Evolutionary conservation across 1,284 basidiomycete species (phyloP), one percentile per base, ranked within the genome.

Genomic region (Mrakiaceae sp.): DNA sequence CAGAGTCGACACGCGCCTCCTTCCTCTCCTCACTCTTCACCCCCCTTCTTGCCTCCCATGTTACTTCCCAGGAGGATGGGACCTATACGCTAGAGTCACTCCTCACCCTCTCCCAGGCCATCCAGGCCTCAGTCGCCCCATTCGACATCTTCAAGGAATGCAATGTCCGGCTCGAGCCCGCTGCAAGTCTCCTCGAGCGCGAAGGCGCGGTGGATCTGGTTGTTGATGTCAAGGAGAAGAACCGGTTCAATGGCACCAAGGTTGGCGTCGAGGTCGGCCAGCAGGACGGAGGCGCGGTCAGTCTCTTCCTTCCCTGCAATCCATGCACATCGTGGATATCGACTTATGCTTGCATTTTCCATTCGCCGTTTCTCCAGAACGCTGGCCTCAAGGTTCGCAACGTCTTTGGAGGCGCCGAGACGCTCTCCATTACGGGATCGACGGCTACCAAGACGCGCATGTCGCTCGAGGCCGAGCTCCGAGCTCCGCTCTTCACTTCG

Each of bases 261-360:
- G 91, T 87, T 0, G 84, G 88, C 2, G 98, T 95, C 1, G 93
- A 98, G 72, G 81, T 98, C 4, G 96, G 96, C 8, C 92, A 96
- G 65, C 88, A 88, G 61, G 95, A 98, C 75, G 95, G 91, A 7
- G 90, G 80, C 63, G 90, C 89, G 39, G 90, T 90, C 72, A 72
- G 87, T 82, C 16, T 39, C 12, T 4, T 3, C 5, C 11, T 12
- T 46, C 12, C 55, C 16, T 49, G 40, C 7, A 50, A 27, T 27
- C 27, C 27, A 27, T 27, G 27, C 27, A 27, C 27, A 27, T n/a
- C 42, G n/a, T 10, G 46, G 39, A 14, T 40, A 8, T 50, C 44
- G 47, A 5, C 14, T 49, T 65, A 27, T 52, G 54, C 53, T 40
- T 64, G 52, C 58, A 27, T 27, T 27, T 27, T 27, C 27, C 27